Evolutionary conservation across 257 asterid species (phyloP).

Genomic region (Solanum arcanum): DNA sequence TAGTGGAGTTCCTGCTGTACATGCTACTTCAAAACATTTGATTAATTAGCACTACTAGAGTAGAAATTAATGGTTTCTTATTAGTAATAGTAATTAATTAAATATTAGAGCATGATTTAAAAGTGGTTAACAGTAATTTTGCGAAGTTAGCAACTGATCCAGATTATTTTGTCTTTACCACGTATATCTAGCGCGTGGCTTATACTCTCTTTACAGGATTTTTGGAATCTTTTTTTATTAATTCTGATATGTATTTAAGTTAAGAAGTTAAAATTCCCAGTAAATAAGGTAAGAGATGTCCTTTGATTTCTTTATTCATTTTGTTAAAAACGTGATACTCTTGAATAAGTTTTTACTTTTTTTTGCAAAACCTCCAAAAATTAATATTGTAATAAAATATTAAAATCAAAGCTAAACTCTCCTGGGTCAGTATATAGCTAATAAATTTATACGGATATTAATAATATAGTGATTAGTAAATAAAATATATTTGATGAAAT

Average conservation of each 20-base stretch:
- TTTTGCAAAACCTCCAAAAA: not conserved
- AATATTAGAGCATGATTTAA: not conserved
- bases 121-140: not conserved
- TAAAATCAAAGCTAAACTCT: not conserved
- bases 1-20: not conserved
- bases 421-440: not conserved
- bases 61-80: not conserved
- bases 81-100: not conserved
- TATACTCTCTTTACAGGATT: not conserved
- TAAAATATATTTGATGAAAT: not conserved
- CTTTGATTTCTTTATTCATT: not conserved
- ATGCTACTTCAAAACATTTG: not conserved
- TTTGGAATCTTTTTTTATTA: not conserved
- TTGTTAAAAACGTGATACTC: not conserved
- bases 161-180: not conserved
- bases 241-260: not conserved
- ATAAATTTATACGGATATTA: not conserved
- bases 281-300: not conserved
- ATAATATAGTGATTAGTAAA: not conserved
- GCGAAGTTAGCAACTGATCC: not conserved
- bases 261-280: not conserved
- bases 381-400: not conserved
- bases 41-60: not conserved
- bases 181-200: not conserved
- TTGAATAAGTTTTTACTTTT: not conserved